Percentiles rank a stretch among this genome's conserved stretches.
phyloP scores from a whole-genome alignment of 2,329 filamentous ascomycete species.

The Cordyceps sp. region DNA sequence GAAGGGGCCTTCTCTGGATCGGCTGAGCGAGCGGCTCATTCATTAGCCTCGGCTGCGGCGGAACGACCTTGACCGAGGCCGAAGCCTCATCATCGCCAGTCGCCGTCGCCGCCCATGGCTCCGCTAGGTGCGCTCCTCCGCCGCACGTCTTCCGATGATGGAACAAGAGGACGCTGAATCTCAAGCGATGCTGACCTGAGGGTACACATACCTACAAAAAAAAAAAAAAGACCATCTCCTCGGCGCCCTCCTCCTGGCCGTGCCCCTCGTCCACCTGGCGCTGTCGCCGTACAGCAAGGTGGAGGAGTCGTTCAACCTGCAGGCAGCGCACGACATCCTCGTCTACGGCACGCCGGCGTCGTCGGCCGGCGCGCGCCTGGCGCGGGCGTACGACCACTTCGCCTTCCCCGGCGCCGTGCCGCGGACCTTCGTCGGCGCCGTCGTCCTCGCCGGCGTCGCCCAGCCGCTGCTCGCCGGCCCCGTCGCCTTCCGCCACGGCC shows the following conservation, averaged over 20 bases:
- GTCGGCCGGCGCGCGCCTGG: conserved; percentile 26
- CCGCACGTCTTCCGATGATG: too few relatives aligned
- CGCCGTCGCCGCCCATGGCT: too few relatives aligned
- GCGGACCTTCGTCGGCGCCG: conserved; percentile 71
- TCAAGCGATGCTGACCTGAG: too few relatives aligned
- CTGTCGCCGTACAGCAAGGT: conserved; percentile 87
- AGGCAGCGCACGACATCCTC: conserved; percentile 81
- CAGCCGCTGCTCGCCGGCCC: conserved; percentile 48
- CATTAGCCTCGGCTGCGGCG: too few relatives aligned
- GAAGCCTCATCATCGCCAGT: too few relatives aligned
- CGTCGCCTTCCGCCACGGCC: conserved; percentile 36
- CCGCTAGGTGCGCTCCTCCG: too few relatives aligned
- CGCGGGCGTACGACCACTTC: conserved; percentile 68
- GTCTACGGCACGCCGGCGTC: conserved; percentile 56
- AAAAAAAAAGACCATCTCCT: conserved; percentile 8
- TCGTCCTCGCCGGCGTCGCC: conserved; percentile 56
- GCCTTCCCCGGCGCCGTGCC: conserved; percentile 83
- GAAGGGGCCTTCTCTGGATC: too few relatives aligned
- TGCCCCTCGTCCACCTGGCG: conserved; percentile 53
- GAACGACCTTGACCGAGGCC: too few relatives aligned
- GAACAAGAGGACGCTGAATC: too few relatives aligned
- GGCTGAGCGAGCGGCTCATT: too few relatives aligned
- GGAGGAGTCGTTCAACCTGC: conserved; percentile 95
- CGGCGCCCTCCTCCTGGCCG: conserved; percentile 23
- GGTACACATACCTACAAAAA: too few relatives aligned